Evolutionary conservation across 2,329 filamentous ascomycete species (phyloP), one percentile per base, ranked within the genome.

Genomic region (Sporothrix brunneoviolacea): DNA sequence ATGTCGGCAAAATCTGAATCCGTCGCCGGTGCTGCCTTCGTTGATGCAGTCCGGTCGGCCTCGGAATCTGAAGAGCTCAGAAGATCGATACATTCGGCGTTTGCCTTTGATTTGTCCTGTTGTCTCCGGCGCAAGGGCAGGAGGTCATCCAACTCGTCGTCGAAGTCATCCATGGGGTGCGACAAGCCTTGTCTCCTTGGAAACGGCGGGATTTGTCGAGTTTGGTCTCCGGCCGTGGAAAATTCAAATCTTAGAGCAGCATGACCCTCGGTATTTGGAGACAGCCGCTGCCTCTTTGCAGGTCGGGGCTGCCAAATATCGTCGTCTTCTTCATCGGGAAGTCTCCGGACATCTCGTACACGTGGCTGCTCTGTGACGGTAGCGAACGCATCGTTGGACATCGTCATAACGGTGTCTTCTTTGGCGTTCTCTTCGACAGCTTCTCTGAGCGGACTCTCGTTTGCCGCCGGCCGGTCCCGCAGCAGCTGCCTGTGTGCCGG

Each of bases 31-130:
- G 24, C 15, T 10, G 21, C 43, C 15, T 37, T 52, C 12, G 41
- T 30, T 7, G 49, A 30, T 22, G 13, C 4, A 2, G 42, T 21
- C 1, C 18, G 18, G 3, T 41, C 43, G 4, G 21, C 18, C 8
- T 54, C 50, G 3, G 45, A 47, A 18, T 30, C 27, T 3, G 51
- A 54, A 2, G 55, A 57, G 35, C 46, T 55, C 22, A 55, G n/a
- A 2, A 57, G 33, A 4, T 55, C 51, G 9, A 57, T 55, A 21
- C 41, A 48, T 9, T 49, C 48, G 3, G 48, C 32, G 4, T 18
- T 10, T 4, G 13, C 5, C 12, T 27, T 32, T 15, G n/a, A 15
- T 4, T n/a, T 18, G 8, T 35, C 10, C n/a, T 2, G 2, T n/a
- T n/a, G 38, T 18, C 38, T 15, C 10, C 22, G 12, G 7, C 22